Evolutionary conservation across 148 eudicot genomes (phyloP).

Genomic region (Chenopodium berlandieri): DNA sequence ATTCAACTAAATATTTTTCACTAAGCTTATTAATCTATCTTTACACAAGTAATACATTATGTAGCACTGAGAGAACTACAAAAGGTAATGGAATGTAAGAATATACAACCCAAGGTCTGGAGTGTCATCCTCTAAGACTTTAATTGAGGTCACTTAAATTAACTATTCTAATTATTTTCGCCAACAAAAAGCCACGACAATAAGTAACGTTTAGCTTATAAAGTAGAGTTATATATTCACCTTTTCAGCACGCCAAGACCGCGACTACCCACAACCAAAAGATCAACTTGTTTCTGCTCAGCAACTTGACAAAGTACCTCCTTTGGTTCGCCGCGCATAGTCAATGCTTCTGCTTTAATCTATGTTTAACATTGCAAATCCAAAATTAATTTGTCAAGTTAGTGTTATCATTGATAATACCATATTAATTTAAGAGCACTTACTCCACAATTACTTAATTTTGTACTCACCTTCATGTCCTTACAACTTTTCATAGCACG

Average conservation of each 20-base stretch:
- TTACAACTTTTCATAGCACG: slow-evolving; percentile 46
- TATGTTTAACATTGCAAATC: not conserved
- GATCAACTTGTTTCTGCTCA: slow-evolving; percentile 47
- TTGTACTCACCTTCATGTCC: slow-evolving; percentile 30
- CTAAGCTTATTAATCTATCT: too few species aligned
- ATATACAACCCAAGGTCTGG: too few species aligned
- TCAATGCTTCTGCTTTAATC: slow-evolving; percentile 45
- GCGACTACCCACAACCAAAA: slow-evolving; percentile 64
- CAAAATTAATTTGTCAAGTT: not conserved
- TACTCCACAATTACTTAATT: too few species aligned
- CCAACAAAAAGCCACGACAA: not conserved
- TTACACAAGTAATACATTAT: too few species aligned
- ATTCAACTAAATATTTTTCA: too few species aligned
- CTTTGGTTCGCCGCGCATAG: slow-evolving; percentile 50
- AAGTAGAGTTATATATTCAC: slow-evolving; percentile 20
- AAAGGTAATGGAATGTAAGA: too few species aligned
- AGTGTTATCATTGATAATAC: not conserved
- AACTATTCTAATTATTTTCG: too few species aligned
- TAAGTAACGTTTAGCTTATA: not conserved
- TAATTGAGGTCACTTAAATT: too few species aligned
- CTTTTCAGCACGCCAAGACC: slow-evolving; percentile 58
- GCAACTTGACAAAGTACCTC: slow-evolving; percentile 54
- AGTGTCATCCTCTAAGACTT: too few species aligned
- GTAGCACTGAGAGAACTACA: too few species aligned
- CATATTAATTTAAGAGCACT: too few species aligned